A percentile compares a stretch with the other conserved stretches of the same genome.
These are phyloP conservation scores for Pichia sp. DNA, from an alignment of 1,139 yeast genomes.

Conservation along the genomic window DNA sequence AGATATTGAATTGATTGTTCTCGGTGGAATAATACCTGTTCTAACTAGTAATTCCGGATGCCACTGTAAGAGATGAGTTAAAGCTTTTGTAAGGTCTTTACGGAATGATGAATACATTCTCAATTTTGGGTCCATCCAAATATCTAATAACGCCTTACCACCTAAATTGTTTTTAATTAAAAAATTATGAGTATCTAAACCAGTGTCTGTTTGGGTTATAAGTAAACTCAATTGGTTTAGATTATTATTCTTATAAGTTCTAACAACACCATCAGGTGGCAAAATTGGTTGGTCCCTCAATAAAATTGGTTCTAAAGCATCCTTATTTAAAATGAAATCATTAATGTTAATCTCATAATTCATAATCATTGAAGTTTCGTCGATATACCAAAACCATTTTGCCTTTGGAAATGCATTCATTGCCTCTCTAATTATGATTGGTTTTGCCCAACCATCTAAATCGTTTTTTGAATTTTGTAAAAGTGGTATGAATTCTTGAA, in stretches of 20 bases:
- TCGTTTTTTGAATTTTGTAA: slow-evolving; percentile 40
- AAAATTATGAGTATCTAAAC: slow-evolving; percentile 62
- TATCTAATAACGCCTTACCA: slow-evolving; percentile 63
- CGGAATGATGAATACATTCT: slow-evolving; percentile 59
- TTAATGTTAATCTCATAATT: slow-evolving; percentile 51
- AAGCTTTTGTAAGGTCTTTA: slow-evolving; percentile 54
- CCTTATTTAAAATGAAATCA: slow-evolving; percentile 50
- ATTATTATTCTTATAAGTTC: slow-evolving; percentile 57
- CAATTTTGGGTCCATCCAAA: slow-evolving; percentile 67
- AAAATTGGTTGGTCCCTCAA: slow-evolving; percentile 62
- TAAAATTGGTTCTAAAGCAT: slow-evolving; percentile 51
- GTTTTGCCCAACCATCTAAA: slow-evolving; percentile 50
- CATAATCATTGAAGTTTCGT: slow-evolving; percentile 68
- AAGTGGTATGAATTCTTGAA: slow-evolving; percentile 67
- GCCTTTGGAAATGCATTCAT: slow-evolving; percentile 82
- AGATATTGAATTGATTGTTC: slow-evolving; percentile 41
- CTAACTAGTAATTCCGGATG: slow-evolving; percentile 73
- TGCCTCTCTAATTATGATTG: slow-evolving; percentile 65
- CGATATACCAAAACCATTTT: slow-evolving; percentile 79
- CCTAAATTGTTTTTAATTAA: slow-evolving; percentile 56
- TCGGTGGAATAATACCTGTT: slow-evolving; percentile 63
- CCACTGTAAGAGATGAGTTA: slow-evolving; percentile 88
- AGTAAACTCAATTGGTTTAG: slow-evolving; percentile 51
- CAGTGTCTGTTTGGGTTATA: slow-evolving; percentile 57
- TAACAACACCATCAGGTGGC: slow-evolving; percentile 61